phyloP scores from a whole-genome alignment of 768 basidiomycete species.

The Collybiopsis luxurians region DNA sequence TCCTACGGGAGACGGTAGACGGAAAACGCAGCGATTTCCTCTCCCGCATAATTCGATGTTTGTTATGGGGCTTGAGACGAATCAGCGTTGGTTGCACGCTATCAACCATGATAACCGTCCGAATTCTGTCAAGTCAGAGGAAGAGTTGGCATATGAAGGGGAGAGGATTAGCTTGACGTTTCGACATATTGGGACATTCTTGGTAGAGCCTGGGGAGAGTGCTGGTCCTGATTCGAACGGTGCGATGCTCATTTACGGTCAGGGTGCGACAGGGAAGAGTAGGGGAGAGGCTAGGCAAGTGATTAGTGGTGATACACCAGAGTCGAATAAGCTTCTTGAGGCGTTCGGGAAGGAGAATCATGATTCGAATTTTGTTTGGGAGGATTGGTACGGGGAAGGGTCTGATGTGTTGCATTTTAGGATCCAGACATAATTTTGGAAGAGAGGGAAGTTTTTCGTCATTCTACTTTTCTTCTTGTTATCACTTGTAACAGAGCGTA shows the following conservation, averaged over 20 bases:
- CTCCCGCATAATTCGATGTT: conserved; percentile 85
- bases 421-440: neutral
- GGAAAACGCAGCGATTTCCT: conserved; percentile 56
- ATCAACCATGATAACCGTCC: conserved; percentile 77
- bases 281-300: conserved; percentile 52
- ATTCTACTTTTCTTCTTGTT: neutral
- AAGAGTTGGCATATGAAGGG: conserved; percentile 54
- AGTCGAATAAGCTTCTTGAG: conserved; percentile 38
- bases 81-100: conserved; percentile 71
- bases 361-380: conserved; percentile 69
- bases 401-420: conserved; percentile 47
- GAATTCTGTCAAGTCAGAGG: conserved; percentile 43
- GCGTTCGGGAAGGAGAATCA: conserved; percentile 80
- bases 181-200: conserved; percentile 74
- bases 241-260: conserved; percentile 65
- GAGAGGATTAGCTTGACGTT: conserved; percentile 81
- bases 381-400: conserved; percentile 58
- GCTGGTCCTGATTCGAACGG: no score
- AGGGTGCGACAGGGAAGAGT: conserved; percentile 67
- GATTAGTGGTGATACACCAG: conserved; percentile 36
- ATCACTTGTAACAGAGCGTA: no score
- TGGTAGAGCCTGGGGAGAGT: conserved; percentile 27
- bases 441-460: neutral
- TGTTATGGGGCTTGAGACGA: conserved; percentile 72
- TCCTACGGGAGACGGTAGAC: conserved; percentile 7